Evolutionary conservation across 257 asterid species (phyloP).

Genomic region (Rauvolfia tetraphylla): DNA sequence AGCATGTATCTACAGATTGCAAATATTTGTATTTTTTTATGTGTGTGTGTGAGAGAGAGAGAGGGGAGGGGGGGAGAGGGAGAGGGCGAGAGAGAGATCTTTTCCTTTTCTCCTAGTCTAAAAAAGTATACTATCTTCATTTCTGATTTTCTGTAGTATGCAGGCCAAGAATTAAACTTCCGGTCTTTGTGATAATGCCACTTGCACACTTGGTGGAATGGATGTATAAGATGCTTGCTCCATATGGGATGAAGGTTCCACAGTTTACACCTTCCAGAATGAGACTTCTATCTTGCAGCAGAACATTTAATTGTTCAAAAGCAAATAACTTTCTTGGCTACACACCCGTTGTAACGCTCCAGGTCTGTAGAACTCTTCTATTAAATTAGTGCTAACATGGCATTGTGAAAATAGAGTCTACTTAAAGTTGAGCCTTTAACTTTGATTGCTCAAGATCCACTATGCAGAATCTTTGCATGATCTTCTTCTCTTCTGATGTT

Average conservation of each 20-base stretch:
- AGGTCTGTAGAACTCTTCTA: slow-evolving; percentile 42
- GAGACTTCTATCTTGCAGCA: slow-evolving; percentile 78
- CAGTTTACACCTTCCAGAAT: slow-evolving; percentile 96
- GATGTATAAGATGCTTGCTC: slow-evolving; percentile 61
- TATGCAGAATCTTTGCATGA: not conserved
- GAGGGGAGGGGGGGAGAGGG: not conserved
- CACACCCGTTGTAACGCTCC: slow-evolving; percentile 78
- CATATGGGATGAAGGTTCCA: slow-evolving; percentile 96
- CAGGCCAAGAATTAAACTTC: slow-evolving; percentile 94
- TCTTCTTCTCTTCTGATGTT: not conserved
- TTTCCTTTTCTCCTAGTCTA: no score
- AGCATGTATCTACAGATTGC: not conserved
- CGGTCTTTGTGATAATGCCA: slow-evolving; percentile 82
- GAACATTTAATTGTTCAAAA: slow-evolving; percentile 77
- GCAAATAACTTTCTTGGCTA: slow-evolving; percentile 91
- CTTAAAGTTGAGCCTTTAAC: not conserved
- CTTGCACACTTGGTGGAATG: slow-evolving; percentile 82
- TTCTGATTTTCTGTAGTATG: slow-evolving; percentile 53
- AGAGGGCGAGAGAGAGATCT: no score
- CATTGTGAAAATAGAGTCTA: not conserved
- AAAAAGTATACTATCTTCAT: slow-evolving; percentile 33
- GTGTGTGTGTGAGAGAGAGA: not conserved
- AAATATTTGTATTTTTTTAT: no score
- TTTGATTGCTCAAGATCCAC: not conserved
- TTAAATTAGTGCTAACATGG: slow-evolving; percentile 13